phyloP scores from a whole-genome alignment of 441 rosid species.

The Populus hybrid region DNA sequence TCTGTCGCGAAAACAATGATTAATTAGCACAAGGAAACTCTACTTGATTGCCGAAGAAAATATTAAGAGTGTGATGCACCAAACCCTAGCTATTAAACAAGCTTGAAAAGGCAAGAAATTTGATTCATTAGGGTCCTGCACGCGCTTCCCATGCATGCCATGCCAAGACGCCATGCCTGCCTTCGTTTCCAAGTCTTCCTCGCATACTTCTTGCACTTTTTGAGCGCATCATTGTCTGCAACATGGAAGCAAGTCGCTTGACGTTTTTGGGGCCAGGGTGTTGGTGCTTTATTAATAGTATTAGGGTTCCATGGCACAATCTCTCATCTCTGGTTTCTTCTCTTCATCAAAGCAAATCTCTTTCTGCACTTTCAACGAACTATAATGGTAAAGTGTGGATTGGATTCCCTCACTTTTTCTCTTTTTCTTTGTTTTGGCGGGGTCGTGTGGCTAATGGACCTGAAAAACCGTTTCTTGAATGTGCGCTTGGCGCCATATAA shows the following conservation, averaged over 20 bases:
- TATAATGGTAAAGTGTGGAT: neutral
- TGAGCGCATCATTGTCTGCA: no score
- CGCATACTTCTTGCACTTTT: no score
- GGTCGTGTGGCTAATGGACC: neutral
- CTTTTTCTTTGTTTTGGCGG: neutral
- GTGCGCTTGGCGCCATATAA: slow-evolving; percentile 3
- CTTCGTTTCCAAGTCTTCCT: neutral
- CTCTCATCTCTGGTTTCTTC: no score
- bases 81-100: neutral
- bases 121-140: neutral
- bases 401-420: neutral
- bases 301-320: no score
- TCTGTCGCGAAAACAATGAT: slow-evolving; percentile 11
- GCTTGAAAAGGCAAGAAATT: neutral
- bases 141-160: slow-evolving; percentile 6
- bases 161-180: slow-evolving; percentile 4
- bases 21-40: slow-evolving; percentile 16
- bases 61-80: neutral
- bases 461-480: neutral
- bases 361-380: no score
- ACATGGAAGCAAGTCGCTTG: no score
- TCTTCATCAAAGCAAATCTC: no score
- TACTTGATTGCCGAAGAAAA: neutral
- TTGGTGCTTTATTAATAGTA: no score
- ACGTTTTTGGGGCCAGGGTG: no score